Base-by-base conservation (phyloP, 768 basidiomycete species). In the Amanita rimosa region DNA sequence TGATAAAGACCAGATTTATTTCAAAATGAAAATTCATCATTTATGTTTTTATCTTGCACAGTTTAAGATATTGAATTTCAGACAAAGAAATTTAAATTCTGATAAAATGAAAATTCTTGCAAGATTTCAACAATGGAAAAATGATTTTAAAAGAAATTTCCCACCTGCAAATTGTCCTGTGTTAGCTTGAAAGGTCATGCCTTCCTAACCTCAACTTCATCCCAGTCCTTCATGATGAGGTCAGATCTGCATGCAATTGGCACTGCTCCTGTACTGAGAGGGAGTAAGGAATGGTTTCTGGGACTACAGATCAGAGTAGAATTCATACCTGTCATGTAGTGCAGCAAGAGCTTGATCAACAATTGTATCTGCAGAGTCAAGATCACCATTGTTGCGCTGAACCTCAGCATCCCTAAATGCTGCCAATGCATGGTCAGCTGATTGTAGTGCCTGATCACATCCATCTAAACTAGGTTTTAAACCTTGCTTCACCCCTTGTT, bases 161-260 rank as follows among this genome's bases (percentile, higher is more conserved):
- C 22, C 22, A 24, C 3, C 22, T 24, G 22, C 22, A 24, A 24
- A 24, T n/a, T n/a, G n/a, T n/a, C n/a, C n/a, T n/a, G n/a, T n/a
- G n/a, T n/a, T n/a, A n/a, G n/a, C n/a, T n/a, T n/a, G n/a, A n/a
- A n/a, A n/a, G n/a, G n/a, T 52, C 53, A 52, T 49, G 46, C 57
- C 44, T 46, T 54, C 37, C 43, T 54, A 55, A 51, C 50, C 34
- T 53, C 37, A 35, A 45, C 46, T 39, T 55, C 50, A 43, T 56
- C 46, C 55, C 56, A 57, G 43, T 38, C 46, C 16, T 17, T 57
- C 54, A 57, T 55, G 52, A 57, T 55, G 44, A 55, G 46, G 19
- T 51, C 31, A 31, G 54, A 48, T 48, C 16, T 44, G 52, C 50
- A 48, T 11, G 48, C 16, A 50, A 36, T 54, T 37, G 55, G 38